These are phyloP conservation scores for Tylopilus felleus DNA, from an alignment of 768 basidiomycete species.

Conservation along the genomic window DNA sequence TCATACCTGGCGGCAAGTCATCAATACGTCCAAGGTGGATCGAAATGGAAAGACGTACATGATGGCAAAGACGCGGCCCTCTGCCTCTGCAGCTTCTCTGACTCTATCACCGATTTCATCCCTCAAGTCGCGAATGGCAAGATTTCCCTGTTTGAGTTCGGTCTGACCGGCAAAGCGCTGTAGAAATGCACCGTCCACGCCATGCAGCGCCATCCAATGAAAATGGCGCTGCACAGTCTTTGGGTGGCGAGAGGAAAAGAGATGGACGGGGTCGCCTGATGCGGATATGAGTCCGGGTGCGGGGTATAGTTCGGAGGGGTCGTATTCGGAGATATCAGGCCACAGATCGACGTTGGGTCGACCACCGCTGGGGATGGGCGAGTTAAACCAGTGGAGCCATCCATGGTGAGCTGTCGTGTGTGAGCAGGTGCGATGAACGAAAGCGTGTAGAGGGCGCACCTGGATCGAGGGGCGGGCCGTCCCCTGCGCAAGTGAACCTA, in stretches of 20 bases:
- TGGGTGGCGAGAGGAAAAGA: constrained; percentile 78
- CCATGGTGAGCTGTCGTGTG: constrained; percentile 59
- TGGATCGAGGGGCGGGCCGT: constrained; percentile 64
- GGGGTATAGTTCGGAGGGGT: constrained; percentile 64
- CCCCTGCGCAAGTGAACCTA: constrained; percentile 73
- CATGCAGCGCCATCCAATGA: constrained; percentile 76
- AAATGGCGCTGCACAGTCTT: constrained; percentile 63
- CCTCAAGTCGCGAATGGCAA: constrained; percentile 58
- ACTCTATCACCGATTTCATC: constrained; percentile 76
- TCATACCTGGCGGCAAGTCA: constrained; percentile 59
- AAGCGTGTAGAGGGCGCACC: constrained; percentile 32
- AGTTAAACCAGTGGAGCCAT: constrained; percentile 82
- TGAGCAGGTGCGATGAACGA: neutral
- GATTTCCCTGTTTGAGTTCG: constrained; percentile 50
- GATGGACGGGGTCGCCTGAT: constrained; percentile 55
- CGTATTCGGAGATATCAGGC: constrained; percentile 74
- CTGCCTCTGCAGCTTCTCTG: constrained; percentile 71
- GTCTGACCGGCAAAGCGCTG: constrained; percentile 74
- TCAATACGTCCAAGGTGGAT: neutral
- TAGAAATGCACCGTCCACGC: constrained; percentile 77
- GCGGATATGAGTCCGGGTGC: constrained; percentile 62
- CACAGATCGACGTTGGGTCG: constrained; percentile 72
- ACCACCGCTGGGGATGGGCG: constrained; percentile 67
- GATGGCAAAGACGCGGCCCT: constrained; percentile 79
- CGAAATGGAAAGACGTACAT: constrained; percentile 50